Conservation (phyloP, 192 early-diverging fungal species). For the Lobosporangium transversale region DNA sequence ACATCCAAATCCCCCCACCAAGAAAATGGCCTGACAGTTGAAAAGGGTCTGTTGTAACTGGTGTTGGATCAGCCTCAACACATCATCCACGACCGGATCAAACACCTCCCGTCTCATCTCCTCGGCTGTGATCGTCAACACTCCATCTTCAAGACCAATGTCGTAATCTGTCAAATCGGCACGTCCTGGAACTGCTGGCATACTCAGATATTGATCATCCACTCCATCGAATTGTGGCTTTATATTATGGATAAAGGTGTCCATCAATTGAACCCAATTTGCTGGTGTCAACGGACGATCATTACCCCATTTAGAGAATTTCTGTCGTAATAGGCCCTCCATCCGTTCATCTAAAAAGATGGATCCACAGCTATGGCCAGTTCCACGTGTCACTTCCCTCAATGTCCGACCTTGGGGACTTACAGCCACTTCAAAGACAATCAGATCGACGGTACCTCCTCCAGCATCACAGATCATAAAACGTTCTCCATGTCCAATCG, state of each 20-base stretch:
- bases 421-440: slow-evolving; percentile 59
- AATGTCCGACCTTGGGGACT: slow-evolving; percentile 50
- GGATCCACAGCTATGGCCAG: slow-evolving; percentile 60
- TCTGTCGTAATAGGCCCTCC: slow-evolving; percentile 45
- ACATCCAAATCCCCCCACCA: slow-evolving; percentile 66
- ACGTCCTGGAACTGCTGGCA: slow-evolving; percentile 51
- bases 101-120: slow-evolving; percentile 62
- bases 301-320: slow-evolving; percentile 51
- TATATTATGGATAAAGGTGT: slow-evolving; percentile 60
- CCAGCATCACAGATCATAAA: slow-evolving; percentile 59
- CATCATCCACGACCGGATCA: slow-evolving; percentile 64
- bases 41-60: slow-evolving; percentile 52
- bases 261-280: slow-evolving; percentile 51
- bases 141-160: slow-evolving; percentile 55
- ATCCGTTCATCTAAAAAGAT: slow-evolving; percentile 59
- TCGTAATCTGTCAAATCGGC: slow-evolving; percentile 42
- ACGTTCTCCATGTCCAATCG: slow-evolving; percentile 36
- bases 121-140: slow-evolving; percentile 54
- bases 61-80: slow-evolving; percentile 58
- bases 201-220: slow-evolving; percentile 51
- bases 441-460: slow-evolving; percentile 57
- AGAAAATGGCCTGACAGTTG: slow-evolving; percentile 56
- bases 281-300: slow-evolving; percentile 27
- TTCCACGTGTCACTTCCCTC: slow-evolving; percentile 57
- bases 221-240: slow-evolving; percentile 57